Evolutionary conservation across 805 yeast genomes (phyloP), one percentile per base, ranked within the genome.

Genomic region (Priceomyces fermenticarens): DNA sequence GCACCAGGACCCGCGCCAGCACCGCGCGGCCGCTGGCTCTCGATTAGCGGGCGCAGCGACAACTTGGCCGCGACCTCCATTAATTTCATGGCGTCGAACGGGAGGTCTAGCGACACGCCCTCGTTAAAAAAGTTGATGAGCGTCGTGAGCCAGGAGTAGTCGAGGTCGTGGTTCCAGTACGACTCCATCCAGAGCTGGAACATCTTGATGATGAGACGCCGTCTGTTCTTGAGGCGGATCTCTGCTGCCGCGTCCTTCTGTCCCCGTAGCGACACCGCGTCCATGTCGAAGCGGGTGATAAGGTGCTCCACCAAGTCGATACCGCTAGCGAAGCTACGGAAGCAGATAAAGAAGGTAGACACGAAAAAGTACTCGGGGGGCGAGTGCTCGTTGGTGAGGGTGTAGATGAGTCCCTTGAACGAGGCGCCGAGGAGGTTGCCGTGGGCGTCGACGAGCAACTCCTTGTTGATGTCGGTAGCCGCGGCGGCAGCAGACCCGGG

Each of bases 101-200:
- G 95, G 39, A 85, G 63, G 42, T 59, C 69, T 10, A 59, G 54
- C n/a, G 78, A 69, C n/a, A 81, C 71, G 10, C 82, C 88, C 60
- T 86, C 95, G 57, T 85, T 86, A 54, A 87, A 82, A 55, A 88
- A 85, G 53, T 85, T 85, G 34, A 85, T 73, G 53, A 88, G 64
- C 0, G 88, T 83, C 10, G 93, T 79, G 35, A 89, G 63, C 30
- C 82, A 66, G 17, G 60, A 63, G 45, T 75, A 77, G 58, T 89
- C 96, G 4, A 62, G 40, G 32, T 73, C 70, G 36, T 76, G 78
- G 47, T 81, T 78, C 97, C 97, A 91, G 57, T 85, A 89, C 38
- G 93, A 83, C 60, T 88, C 95, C 60, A 91, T 65, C 99, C 99
- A 91, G 28, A 78, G 67, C 57, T 81, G 85, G 55, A 89, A 78